These are phyloP conservation scores for Coemansia guatemalensis DNA, from an alignment of 192 early-diverging fungal species.

Conservation along the genomic window DNA sequence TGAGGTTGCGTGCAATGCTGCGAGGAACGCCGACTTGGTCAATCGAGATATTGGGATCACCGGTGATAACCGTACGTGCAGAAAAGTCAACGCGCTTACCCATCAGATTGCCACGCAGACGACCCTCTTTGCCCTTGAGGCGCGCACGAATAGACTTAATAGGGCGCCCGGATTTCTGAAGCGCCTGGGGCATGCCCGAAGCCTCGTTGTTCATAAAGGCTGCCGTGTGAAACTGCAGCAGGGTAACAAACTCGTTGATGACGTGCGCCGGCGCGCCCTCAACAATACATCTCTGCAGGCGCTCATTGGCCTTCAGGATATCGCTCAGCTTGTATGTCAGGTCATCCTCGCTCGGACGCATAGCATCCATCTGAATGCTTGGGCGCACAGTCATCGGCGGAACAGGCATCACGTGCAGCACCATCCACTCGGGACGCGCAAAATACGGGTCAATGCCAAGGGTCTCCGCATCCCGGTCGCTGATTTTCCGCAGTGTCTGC, in stretches of 20 bases:
- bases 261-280: constrained; percentile 89
- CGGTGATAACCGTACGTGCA: constrained; percentile 98
- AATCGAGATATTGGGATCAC: constrained; percentile 95
- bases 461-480: constrained; percentile 76
- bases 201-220: constrained; percentile 99
- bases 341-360: constrained; percentile 90
- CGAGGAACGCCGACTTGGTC: constrained; percentile 98
- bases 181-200: constrained; percentile 84
- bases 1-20: constrained; percentile 94
- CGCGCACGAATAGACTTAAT: constrained; percentile 94
- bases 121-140: constrained; percentile 98
- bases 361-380: constrained; percentile 91
- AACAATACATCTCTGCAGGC: constrained; percentile 72
- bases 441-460: constrained; percentile 90
- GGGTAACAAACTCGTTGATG: constrained; percentile 81
- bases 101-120: constrained; percentile 98
- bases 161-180: constrained; percentile 92
- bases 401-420: constrained; percentile 90
- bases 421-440: constrained; percentile 98
- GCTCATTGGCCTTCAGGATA: constrained; percentile 91
- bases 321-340: constrained; percentile 93
- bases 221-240: constrained; percentile 93
- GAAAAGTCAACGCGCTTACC: constrained; percentile 99
- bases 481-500: constrained; percentile 82
- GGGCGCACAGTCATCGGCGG: constrained; percentile 97